Evolutionary conservation across 164 flowering plant species (phyloP).

Genomic region (Brasenia schreberi): DNA sequence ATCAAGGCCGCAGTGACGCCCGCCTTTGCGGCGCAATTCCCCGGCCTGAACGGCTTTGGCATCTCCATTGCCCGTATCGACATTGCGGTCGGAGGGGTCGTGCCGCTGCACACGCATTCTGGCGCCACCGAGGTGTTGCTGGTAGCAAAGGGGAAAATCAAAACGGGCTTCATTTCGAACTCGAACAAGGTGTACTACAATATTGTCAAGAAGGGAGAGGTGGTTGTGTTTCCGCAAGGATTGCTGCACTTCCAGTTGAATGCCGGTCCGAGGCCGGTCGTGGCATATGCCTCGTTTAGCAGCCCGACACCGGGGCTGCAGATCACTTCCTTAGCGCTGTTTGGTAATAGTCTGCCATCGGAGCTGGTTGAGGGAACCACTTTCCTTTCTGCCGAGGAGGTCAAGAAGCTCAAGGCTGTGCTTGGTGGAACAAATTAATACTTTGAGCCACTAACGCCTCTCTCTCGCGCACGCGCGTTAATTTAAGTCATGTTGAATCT

Average conservation of each 20-base stretch:
- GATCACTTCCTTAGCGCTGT: slow-evolving; percentile 31
- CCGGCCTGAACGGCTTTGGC: slow-evolving; percentile 71
- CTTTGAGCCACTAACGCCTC: not conserved
- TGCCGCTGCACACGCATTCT: slow-evolving; percentile 71
- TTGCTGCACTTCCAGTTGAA: slow-evolving; percentile 54
- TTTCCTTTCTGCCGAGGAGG: slow-evolving; percentile 41
- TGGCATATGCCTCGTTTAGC: slow-evolving; percentile 42
- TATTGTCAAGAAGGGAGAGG: slow-evolving; percentile 35
- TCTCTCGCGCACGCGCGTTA: not conserved
- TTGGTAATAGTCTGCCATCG: slow-evolving; percentile 41
- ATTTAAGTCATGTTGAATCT: too few relatives aligned
- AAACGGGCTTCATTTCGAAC: slow-evolving; percentile 41
- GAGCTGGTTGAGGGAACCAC: slow-evolving; percentile 29
- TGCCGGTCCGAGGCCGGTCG: slow-evolving; percentile 18
- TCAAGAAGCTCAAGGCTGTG: slow-evolving; percentile 59
- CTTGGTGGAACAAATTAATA: slow-evolving; percentile 47
- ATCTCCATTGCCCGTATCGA: slow-evolving; percentile 61
- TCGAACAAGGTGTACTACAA: slow-evolving; percentile 29
- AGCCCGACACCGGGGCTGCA: slow-evolving; percentile 57
- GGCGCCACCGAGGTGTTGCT: slow-evolving; percentile 29
- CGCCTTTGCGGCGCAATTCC: slow-evolving; percentile 49
- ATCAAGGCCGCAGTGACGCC: slow-evolving; percentile 69
- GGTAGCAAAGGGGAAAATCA: slow-evolving; percentile 27
- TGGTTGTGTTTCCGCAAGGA: slow-evolving; percentile 55
- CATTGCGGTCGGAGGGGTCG: slow-evolving; percentile 48